Percentiles rank a stretch among this genome's conserved stretches.
Conservation (phyloP, 179 eudicot species). For the Sideroxylon spinosum region DNA sequence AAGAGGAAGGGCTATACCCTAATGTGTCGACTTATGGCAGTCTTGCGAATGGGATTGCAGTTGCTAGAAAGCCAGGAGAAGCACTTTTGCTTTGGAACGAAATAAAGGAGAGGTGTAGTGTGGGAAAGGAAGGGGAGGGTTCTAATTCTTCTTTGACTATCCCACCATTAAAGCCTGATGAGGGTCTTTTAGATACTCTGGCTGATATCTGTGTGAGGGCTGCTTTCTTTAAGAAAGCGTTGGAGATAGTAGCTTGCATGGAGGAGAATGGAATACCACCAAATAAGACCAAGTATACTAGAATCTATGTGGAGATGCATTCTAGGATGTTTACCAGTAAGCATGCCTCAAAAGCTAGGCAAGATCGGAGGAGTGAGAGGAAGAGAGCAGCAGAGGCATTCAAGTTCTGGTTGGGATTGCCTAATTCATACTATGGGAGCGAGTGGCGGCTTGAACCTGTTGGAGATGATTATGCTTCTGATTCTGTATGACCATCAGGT, state of each 20-base stretch:
- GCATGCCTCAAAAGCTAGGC: constrained; percentile 93
- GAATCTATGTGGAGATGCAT: constrained; percentile 98
- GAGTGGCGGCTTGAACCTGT: constrained; percentile 69
- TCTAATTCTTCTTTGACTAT: constrained; percentile 27
- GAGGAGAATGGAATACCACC: constrained; percentile 85
- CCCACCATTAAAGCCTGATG: constrained; percentile 69
- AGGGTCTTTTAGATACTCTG: constrained; percentile 72
- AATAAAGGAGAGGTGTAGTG: constrained; percentile 72
- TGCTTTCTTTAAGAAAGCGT: constrained; percentile 88
- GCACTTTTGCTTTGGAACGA: constrained; percentile 90
- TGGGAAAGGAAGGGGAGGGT: constrained; percentile 32
- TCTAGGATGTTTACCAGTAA: constrained; percentile 97
- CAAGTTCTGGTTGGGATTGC: constrained; percentile 96
- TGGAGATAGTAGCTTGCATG: constrained; percentile 99
- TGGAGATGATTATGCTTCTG: constrained; percentile 27
- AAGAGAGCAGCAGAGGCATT: constrained; percentile 98
- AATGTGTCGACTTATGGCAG: constrained; percentile 90
- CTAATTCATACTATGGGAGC: constrained; percentile 77
- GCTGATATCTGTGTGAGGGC: constrained; percentile 98
- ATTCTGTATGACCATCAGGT: constrained; percentile 8
- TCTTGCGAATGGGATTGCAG: constrained; percentile 78
- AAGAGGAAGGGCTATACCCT: constrained; percentile 63
- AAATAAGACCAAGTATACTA: constrained; percentile 75
- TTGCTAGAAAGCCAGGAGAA: constrained; percentile 93
- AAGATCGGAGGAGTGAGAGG: constrained; percentile 76